Base-by-base conservation (phyloP, 1,139 yeast genomes). In the Yamadazyma jaroonii region DNA sequence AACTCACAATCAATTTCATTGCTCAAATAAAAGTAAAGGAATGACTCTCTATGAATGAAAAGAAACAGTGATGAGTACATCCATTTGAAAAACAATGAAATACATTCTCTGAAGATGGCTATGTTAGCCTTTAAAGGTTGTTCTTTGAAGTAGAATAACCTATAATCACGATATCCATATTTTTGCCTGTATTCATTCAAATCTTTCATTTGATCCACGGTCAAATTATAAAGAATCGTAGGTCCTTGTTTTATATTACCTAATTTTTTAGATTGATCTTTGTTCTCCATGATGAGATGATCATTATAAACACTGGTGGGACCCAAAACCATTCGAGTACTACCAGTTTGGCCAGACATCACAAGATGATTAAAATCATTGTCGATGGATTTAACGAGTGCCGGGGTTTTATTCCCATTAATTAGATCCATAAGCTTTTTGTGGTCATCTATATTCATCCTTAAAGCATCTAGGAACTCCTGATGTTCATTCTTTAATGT, bases 301-400 rank as follows among this genome's bases (percentile, higher is more conserved):
- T 43, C 47, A 29, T 40, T 36, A 27, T 44, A 44, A 25, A 44
- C 39, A 32, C 47, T 44, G 2, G 46, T 37, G 12, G 47, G 47
- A 7, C 47, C 47, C 15, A 42, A 20, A 12, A 39, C 44, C 37
- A 39, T 39, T 6, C 42, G 28, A 1, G 42, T 31, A 9, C 33
- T 3, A 20, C 45, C 40, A 25, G 33, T 29, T 17, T 35, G 29
- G 4, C 29, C 29, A 9, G 44, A 17, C 3, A 42, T 39, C 11
- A 43, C 25, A 13, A 37, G 29, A 20, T 32, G 44, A 14, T 44
- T 35, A 13, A 44, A 40, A 13, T 17, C 20, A 17, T 17, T 17
- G 4, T 17, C 20, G 4, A 6, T 17, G 4, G 20, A 17, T 17
- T 17, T 17, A 4, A 17, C 20, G 6, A 17, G 20, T 4, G 20